Conservation (phyloP, 345 rosid species). For the Salix exigua region DNA sequence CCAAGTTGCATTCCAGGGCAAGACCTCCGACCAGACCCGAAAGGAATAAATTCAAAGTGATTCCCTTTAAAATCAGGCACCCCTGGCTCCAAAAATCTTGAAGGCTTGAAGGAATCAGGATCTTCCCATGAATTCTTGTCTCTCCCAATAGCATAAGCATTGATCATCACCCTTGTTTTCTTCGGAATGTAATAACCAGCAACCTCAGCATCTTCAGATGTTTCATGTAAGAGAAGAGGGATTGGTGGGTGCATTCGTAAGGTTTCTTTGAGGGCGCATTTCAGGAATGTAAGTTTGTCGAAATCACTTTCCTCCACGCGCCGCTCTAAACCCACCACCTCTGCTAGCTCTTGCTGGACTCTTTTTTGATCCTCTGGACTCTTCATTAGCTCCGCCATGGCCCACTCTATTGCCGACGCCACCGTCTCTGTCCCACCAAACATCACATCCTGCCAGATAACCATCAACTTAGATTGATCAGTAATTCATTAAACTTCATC, state of each 20-base stretch:
- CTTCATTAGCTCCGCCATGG: conserved; percentile 68
- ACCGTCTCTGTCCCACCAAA: conserved; percentile 98
- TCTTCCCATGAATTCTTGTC: conserved; percentile 75
- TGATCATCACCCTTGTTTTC: conserved; percentile 66
- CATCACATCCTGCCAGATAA: conserved; percentile 71
- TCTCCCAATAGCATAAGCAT: conserved; percentile 71
- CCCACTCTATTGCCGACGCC: conserved; percentile 94
- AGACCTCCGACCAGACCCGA: conserved; percentile 86
- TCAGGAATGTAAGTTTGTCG: conserved; percentile 57
- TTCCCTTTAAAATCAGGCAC: conserved; percentile 74
- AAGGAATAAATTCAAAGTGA: conserved; percentile 80
- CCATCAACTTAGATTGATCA: not conserved
- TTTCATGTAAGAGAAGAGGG: conserved; percentile 89
- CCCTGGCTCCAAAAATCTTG: conserved; percentile 58
- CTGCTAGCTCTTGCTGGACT: conserved; percentile 66
- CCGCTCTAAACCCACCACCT: conserved; percentile 73
- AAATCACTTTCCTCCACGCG: conserved; percentile 70
- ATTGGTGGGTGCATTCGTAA: conserved; percentile 91
- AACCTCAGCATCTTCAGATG: conserved; percentile 57
- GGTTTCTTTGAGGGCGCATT: conserved; percentile 69
- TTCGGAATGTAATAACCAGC: conserved; percentile 64
- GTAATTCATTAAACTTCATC: not conserved
- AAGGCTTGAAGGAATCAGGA: conserved; percentile 61
- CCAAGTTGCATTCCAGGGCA: conserved; percentile 98
- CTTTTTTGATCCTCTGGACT: conserved; percentile 58